A percentile compares a stretch with the other conserved stretches of the same genome.
Evolutionary conservation across 257 asterid genomes (phyloP).

Genomic region (Mitragyna speciosa): DNA sequence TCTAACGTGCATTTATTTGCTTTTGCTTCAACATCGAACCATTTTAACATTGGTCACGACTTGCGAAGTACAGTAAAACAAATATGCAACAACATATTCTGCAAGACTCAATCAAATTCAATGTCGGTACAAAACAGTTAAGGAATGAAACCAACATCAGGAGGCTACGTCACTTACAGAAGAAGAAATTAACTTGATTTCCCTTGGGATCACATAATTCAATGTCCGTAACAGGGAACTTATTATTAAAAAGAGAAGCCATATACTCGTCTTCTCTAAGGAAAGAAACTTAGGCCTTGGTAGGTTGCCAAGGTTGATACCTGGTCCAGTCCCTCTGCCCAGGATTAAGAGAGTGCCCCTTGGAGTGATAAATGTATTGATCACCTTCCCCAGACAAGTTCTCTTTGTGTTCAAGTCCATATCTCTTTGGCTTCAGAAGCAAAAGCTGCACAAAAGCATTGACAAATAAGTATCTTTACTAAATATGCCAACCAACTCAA

Average conservation of each 20-base stretch:
- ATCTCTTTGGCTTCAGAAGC: conserved; percentile 83
- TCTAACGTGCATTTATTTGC: conserved; percentile 1
- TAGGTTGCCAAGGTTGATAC: conserved; percentile 88
- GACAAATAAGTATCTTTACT: conserved; percentile 24
- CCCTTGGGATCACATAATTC: neutral
- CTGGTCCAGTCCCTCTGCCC: conserved; percentile 98
- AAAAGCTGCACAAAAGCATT: conserved; percentile 58
- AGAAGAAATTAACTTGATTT: neutral
- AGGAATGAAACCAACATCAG: neutral
- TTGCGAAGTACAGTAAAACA: neutral
- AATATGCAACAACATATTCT: neutral
- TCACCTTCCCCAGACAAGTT: conserved; percentile 99
- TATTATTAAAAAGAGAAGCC: conserved; percentile 29
- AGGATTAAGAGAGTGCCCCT: conserved; percentile 89
- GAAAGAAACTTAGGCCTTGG: conserved; percentile 40
- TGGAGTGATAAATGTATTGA: conserved; percentile 89
- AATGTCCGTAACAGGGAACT: conserved; percentile 12
- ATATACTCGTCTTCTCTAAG: conserved; percentile 25
- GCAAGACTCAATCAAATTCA: neutral
- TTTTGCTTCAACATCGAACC: conserved; percentile 4
- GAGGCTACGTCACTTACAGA: neutral
- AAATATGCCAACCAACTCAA: neutral
- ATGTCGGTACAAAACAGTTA: neutral
- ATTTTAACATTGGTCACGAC: neutral
- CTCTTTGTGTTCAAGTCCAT: conserved; percentile 88